A percentile compares a stretch with the other conserved stretches of the same genome.
Evolutionary conservation across 1,139 yeast genomes (phyloP).

Genomic region (Pichia sp.): DNA sequence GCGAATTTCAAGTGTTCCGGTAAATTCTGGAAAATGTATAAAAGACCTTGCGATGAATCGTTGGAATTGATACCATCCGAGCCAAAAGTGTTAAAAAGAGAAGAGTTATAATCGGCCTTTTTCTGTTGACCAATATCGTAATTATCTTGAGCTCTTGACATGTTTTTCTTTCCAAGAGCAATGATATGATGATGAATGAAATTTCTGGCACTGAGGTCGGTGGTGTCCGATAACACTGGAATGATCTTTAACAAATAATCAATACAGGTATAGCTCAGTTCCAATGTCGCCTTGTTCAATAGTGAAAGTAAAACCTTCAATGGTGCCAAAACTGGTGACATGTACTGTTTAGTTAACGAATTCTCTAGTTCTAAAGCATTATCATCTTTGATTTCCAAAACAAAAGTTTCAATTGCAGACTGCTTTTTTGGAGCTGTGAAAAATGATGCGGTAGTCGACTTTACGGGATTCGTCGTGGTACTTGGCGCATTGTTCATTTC

Average conservation of each 20-base stretch:
- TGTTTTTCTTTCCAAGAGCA: conserved; percentile 50
- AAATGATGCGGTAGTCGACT: not conserved
- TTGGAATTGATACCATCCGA: conserved; percentile 56
- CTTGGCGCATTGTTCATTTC: conserved; percentile 8
- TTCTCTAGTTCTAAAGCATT: conserved; percentile 34
- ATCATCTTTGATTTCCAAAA: conserved; percentile 33
- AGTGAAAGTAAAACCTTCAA: conserved; percentile 43
- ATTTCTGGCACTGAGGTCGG: conserved; percentile 76
- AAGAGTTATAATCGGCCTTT: conserved; percentile 25
- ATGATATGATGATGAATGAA: conserved; percentile 80
- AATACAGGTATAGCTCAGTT: conserved; percentile 46
- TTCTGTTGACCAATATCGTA: conserved; percentile 10
- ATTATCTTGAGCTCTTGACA: conserved; percentile 20
- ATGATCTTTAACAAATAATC: conserved; percentile 41
- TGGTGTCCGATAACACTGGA: conserved; percentile 48
- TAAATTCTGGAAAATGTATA: conserved; percentile 44
- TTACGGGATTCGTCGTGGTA: not conserved
- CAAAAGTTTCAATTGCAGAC: not conserved
- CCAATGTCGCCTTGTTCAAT: conserved; percentile 56
- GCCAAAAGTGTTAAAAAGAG: conserved; percentile 43
- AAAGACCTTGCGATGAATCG: conserved; percentile 46
- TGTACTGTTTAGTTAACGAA: conserved; percentile 33
- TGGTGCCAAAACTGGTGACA: conserved; percentile 31
- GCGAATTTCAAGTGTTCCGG: conserved; percentile 45
- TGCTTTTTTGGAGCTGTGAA: not conserved